Conservation (phyloP, 2,329 filamentous ascomycete species). For the Fusarium pseudonygamai region DNA sequence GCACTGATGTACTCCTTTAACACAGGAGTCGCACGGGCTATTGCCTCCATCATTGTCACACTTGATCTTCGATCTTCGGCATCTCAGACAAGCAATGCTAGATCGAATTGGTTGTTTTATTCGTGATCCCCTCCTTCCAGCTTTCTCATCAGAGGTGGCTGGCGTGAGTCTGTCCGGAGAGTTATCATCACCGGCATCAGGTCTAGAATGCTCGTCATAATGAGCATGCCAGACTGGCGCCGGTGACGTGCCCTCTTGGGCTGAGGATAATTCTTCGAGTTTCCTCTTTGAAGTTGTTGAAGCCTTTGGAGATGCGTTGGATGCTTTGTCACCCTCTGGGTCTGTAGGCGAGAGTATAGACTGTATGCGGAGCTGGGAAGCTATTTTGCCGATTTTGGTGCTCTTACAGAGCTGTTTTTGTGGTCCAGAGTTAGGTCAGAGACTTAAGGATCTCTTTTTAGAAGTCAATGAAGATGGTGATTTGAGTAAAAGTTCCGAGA, state of each 20-base stretch:
- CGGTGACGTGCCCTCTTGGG: not conserved
- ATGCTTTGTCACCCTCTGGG: conserved; percentile 51
- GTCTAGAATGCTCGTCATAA: not conserved
- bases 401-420: conserved; percentile 34
- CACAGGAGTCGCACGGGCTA: conserved; percentile 78
- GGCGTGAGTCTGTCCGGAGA: not conserved
- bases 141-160: conserved; percentile 15
- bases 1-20: conserved; percentile 76
- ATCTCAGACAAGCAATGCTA: conserved; percentile 80
- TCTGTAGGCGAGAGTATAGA: conserved; percentile 61
- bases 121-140: conserved; percentile 21
- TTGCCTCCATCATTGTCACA: conserved; percentile 81
- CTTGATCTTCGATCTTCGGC: conserved; percentile 85
- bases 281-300: not conserved
- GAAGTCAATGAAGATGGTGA: not conserved
- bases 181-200: not conserved
- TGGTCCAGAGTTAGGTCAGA: not conserved
- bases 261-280: not conserved
- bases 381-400: conserved; percentile 59
- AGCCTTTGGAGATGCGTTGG: conserved; percentile 22
- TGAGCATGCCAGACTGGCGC: not conserved
- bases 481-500: not conserved
- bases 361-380: conserved; percentile 60
- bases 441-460: not conserved
- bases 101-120: conserved; percentile 70